Conservation (phyloP, 106 monocot species). For the Phalaenopsis equestris region DNA sequence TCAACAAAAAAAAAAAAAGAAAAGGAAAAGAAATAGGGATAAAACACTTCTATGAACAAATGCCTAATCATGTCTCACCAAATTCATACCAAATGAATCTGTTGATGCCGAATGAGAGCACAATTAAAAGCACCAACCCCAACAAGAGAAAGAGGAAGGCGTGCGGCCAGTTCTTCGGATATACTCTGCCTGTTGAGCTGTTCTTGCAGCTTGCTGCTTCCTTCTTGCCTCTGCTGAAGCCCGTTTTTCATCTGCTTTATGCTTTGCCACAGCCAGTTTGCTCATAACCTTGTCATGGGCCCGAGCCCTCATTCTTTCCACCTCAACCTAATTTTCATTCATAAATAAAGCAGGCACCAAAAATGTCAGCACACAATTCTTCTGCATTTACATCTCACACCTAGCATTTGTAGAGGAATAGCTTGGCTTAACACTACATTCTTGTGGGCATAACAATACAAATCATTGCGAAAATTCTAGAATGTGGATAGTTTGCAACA, state of each 20-base stretch:
- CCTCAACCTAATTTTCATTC: conserved; percentile 26
- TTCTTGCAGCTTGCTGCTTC: conserved; percentile 38
- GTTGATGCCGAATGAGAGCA: not conserved
- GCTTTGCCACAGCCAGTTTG: conserved; percentile 36
- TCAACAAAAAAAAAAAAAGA: not conserved
- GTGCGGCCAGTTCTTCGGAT: conserved; percentile 44
- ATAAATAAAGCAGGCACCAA: not conserved
- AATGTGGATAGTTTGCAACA: no score
- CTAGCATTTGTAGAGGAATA: no score
- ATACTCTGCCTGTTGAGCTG: conserved; percentile 32
- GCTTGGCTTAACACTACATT: no score
- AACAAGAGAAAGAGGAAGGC: conserved; percentile 42
- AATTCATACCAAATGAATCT: not conserved
- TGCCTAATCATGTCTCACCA: not conserved
- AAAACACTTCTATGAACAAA: not conserved
- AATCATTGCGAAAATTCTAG: no score
- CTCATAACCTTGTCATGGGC: conserved; percentile 48
- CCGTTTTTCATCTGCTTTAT: conserved; percentile 48
- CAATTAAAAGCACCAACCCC: conserved; percentile 37
- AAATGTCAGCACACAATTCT: not conserved
- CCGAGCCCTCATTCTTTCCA: conserved; percentile 47
- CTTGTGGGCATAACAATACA: no score
- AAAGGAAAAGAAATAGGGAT: not conserved
- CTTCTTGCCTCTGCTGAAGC: conserved; percentile 42
- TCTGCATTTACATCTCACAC: no score